These are phyloP conservation scores for Diplodia intermedia DNA, from an alignment of 2,329 filamentous ascomycete species.

Conservation along the genomic window DNA sequence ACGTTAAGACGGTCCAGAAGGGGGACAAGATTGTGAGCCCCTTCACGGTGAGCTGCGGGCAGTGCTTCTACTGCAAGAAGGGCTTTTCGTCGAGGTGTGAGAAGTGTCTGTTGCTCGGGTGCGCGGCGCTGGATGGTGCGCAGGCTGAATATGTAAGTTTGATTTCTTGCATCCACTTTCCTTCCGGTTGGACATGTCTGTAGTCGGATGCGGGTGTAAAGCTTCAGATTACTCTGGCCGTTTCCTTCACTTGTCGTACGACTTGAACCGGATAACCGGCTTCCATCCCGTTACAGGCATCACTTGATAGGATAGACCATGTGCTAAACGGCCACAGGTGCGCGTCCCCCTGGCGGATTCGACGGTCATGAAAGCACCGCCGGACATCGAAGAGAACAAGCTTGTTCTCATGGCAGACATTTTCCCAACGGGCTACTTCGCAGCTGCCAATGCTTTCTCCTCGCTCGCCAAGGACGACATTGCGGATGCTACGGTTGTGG, in stretches of 20 bases:
- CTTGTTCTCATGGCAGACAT: slow-evolving; percentile 92
- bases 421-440: slow-evolving; percentile 84
- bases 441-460: slow-evolving; percentile 77
- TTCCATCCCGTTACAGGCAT: no score
- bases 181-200: no score
- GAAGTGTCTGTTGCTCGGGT: slow-evolving; percentile 74
- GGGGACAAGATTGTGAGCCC: slow-evolving; percentile 84
- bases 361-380: slow-evolving; percentile 76
- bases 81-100: slow-evolving; percentile 79
- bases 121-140: slow-evolving; percentile 71
- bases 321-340: slow-evolving; percentile 2
- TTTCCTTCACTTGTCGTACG: no score
- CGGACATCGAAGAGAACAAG: slow-evolving; percentile 73
- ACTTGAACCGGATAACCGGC: no score
- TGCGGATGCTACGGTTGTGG: slow-evolving; percentile 72
- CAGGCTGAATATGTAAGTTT: slow-evolving; percentile 75
- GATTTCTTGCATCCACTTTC: neutral
- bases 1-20: slow-evolving; percentile 71
- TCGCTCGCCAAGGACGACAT: slow-evolving; percentile 65
- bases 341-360: slow-evolving; percentile 81
- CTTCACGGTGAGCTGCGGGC: slow-evolving; percentile 69
- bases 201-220: no score
- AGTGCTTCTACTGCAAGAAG: slow-evolving; percentile 85
- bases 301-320: neutral
- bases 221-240: no score